Evolutionary conservation across 345 rosid species (phyloP).

Genomic region (Aquilaria yunnanensis): DNA sequence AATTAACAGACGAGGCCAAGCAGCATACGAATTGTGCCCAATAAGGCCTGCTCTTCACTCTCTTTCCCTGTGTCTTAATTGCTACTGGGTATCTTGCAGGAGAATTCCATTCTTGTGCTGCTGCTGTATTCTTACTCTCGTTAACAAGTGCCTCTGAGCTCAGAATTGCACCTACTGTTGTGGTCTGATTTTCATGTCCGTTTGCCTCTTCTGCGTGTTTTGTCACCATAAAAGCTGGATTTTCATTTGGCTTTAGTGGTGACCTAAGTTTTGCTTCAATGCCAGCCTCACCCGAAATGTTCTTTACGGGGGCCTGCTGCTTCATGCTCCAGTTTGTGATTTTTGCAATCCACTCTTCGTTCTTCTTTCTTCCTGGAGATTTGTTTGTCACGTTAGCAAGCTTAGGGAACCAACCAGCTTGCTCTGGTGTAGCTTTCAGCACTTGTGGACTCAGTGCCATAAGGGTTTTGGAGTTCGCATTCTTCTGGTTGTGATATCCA

Average conservation of each 20-base stretch:
- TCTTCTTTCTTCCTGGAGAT: conserved; percentile 52
- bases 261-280: conserved; percentile 37
- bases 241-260: conserved; percentile 26
- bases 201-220: conserved; percentile 19
- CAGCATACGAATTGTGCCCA: conserved; percentile 93
- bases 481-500: conserved; percentile 9
- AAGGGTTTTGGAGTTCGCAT: conserved; percentile 11
- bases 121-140: conserved; percentile 33
- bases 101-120: conserved; percentile 52
- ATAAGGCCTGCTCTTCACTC: conserved; percentile 68
- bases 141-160: conserved; percentile 27
- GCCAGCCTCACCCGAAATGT: conserved; percentile 53
- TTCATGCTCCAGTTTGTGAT: conserved; percentile 55
- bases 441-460: conserved; percentile 15
- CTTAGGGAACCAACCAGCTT: conserved; percentile 52
- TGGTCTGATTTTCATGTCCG: conserved; percentile 7
- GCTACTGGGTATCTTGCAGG: conserved; percentile 63
- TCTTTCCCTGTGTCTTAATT: conserved; percentile 68
- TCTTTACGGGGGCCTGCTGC: conserved; percentile 63
- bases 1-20: conserved; percentile 39
- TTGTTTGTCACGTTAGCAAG: conserved; percentile 30
- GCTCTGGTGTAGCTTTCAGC: conserved; percentile 19
- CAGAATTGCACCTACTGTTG: conserved; percentile 35
- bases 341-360: conserved; percentile 58
- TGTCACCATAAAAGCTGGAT: conserved; percentile 3